Evolutionary conservation across 2,329 filamentous ascomycete species (phyloP).

Genomic region (Trichoderma brevicompactum): DNA sequence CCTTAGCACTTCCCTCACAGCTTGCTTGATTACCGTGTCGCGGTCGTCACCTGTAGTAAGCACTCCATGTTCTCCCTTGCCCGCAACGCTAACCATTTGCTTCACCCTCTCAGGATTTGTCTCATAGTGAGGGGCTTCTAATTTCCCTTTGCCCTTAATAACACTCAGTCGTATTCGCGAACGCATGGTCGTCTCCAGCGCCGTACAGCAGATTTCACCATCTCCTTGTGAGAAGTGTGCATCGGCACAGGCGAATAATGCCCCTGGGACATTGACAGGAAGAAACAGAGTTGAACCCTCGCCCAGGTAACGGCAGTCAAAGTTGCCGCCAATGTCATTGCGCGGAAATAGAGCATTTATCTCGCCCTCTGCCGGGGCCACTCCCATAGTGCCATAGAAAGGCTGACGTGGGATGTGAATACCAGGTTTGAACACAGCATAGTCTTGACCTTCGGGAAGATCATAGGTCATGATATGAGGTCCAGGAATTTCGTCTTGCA

Average conservation of each 20-base stretch:
- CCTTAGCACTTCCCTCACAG: constrained; percentile 52
- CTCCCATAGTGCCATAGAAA: constrained; percentile 57
- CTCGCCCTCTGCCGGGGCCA: constrained; percentile 53
- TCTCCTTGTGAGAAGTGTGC: constrained; percentile 60
- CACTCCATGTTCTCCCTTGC: constrained; percentile 46
- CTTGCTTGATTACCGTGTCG: constrained; percentile 54
- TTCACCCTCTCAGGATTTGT: constrained; percentile 35
- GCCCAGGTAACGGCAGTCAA: constrained; percentile 57
- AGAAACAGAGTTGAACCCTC: constrained; percentile 46
- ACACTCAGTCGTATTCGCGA: constrained; percentile 55
- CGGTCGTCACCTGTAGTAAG: constrained; percentile 52
- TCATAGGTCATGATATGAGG: constrained; percentile 53
- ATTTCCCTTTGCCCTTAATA: constrained; percentile 51
- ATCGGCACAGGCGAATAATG: constrained; percentile 38
- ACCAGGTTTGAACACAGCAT: constrained; percentile 51
- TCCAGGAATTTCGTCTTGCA: constrained; percentile 53
- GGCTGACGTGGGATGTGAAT: constrained; percentile 55
- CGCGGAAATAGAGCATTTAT: constrained; percentile 56
- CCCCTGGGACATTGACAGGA: neutral
- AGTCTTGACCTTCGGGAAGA: constrained; percentile 27
- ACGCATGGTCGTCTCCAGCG: constrained; percentile 58
- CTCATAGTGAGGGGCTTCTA: constrained; percentile 54
- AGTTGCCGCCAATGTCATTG: constrained; percentile 55
- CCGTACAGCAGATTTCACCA: constrained; percentile 60
- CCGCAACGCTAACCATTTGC: constrained; percentile 8